phyloP scores from a whole-genome alignment of 768 basidiomycete species.

The Dioszegia aurantiaca region DNA sequence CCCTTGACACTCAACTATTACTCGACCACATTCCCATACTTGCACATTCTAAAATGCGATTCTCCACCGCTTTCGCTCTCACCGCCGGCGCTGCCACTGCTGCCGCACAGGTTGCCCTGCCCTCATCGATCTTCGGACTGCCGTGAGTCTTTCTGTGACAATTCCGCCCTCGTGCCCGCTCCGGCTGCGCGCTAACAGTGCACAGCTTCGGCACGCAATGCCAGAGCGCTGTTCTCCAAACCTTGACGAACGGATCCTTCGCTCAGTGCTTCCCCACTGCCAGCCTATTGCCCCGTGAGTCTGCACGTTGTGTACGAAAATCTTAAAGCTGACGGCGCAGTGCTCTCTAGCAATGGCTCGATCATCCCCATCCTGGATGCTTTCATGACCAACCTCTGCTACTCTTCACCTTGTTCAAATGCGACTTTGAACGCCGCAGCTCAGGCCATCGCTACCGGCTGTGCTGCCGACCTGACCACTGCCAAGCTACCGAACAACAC shows the following conservation, averaged over 20 bases:
- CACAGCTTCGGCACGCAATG: constrained; percentile 18
- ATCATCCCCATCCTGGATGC: constrained; percentile 36
- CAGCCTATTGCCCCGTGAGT: constrained; percentile 18
- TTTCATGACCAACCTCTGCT: constrained; percentile 32
- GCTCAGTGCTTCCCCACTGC: constrained; percentile 19
- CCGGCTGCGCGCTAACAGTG: background rate
- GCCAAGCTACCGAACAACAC: constrained; percentile 18
- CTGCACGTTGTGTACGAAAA: background rate
- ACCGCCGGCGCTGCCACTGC: constrained; percentile 12
- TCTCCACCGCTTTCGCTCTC: constrained; percentile 16
- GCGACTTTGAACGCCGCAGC: constrained; percentile 31
- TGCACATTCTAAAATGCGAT: constrained; percentile 9
- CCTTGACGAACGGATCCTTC: constrained; percentile 17
- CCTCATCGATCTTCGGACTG: constrained; percentile 11
- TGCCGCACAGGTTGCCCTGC: constrained; percentile 13
- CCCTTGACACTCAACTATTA: background rate
- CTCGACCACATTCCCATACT: background rate
- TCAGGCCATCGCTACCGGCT: constrained; percentile 22
- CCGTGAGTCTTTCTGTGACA: background rate
- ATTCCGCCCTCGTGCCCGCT: no score
- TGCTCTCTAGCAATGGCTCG: constrained; percentile 26
- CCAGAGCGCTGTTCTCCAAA: constrained; percentile 15
- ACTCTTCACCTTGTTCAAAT: constrained; percentile 30
- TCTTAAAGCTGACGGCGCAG: background rate
- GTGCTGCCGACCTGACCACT: constrained; percentile 26